phyloP scores from a whole-genome alignment of 139 green algal genomes.

The Zygnema circumcarinatum region DNA sequence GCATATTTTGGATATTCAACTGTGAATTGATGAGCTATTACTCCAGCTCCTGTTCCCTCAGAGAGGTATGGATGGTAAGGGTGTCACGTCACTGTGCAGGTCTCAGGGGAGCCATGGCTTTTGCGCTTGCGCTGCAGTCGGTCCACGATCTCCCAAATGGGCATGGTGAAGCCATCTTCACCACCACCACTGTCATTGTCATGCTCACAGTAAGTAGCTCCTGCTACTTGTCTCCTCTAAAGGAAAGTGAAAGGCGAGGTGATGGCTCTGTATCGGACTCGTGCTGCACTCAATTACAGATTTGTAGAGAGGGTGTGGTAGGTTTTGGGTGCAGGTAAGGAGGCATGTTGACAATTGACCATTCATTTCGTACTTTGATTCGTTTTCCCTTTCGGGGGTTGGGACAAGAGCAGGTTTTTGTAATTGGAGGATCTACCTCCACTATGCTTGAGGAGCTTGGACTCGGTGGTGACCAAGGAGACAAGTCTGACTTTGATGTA shows the following conservation, averaged over 20 bases:
- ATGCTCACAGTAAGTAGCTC: constrained; percentile 56
- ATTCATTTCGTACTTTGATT: too few species aligned
- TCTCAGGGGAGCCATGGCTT: constrained; percentile 51
- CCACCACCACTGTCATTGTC: constrained; percentile 38
- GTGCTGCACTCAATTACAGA: constrained; percentile 9
- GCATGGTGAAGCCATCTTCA: constrained; percentile 45
- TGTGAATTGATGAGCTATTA: too few species aligned
- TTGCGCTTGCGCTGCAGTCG: constrained; percentile 39
- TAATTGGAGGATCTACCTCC: constrained; percentile 22
- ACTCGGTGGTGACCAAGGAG: constrained; percentile 5
- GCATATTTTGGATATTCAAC: too few species aligned
- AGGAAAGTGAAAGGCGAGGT: not conserved
- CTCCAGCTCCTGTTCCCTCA: too few species aligned
- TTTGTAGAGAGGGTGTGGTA: not conserved
- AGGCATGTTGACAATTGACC: too few species aligned
- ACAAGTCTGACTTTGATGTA: not conserved
- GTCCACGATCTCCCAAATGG: constrained; percentile 29
- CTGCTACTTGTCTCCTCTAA: not conserved
- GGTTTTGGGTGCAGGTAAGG: not conserved
- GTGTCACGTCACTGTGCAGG: constrained; percentile 23
- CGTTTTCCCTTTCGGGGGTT: too few species aligned
- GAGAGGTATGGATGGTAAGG: too few species aligned
- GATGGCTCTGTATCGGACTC: not conserved
- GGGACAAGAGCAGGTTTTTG: constrained; percentile 21
- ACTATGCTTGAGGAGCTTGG: constrained; percentile 28